These are phyloP conservation scores for Narthecium ossifragum DNA, from an alignment of 106 monocot genomes.

Conservation along the genomic window DNA sequence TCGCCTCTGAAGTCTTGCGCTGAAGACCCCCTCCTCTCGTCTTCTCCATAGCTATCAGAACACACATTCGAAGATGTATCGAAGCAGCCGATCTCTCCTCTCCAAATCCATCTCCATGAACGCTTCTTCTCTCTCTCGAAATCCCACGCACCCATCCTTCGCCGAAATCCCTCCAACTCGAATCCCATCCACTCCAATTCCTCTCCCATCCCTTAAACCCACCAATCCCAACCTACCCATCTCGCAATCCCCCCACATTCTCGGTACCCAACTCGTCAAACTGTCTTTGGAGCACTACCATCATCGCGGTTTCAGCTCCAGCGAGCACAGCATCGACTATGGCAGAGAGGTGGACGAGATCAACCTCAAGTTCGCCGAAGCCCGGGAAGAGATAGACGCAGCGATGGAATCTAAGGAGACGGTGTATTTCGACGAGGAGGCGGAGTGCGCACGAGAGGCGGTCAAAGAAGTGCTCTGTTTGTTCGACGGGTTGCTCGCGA, in stretches of 20 bases:
- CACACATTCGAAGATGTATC: constrained; percentile 9
- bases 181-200: too few species aligned
- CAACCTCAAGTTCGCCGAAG: constrained; percentile 96
- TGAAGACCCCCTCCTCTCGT: not conserved
- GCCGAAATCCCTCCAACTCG: too few species aligned
- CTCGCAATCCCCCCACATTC: not conserved
- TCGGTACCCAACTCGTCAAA: not conserved
- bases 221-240: not conserved
- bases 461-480: constrained; percentile 51
- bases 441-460: constrained; percentile 86
- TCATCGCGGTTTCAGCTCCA: constrained; percentile 17
- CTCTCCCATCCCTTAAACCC: too few species aligned
- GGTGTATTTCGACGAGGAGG: constrained; percentile 95
- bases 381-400: constrained; percentile 94
- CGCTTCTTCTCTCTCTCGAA: not conserved
- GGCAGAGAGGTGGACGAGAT: constrained; percentile 84
- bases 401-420: constrained; percentile 98
- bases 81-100: constrained; percentile 27
- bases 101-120: constrained; percentile 9
- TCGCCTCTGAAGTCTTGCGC: not conserved
- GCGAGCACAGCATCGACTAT: constrained; percentile 22
- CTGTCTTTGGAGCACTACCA: not conserved
- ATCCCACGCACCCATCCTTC: too few species aligned
- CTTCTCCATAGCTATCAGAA: not conserved
- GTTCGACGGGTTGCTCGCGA: constrained; percentile 54